Evolutionary conservation across 352 stramenopile species (phyloP), one percentile per base, ranked within the genome.

Genomic region (Phytophthora sp.): DNA sequence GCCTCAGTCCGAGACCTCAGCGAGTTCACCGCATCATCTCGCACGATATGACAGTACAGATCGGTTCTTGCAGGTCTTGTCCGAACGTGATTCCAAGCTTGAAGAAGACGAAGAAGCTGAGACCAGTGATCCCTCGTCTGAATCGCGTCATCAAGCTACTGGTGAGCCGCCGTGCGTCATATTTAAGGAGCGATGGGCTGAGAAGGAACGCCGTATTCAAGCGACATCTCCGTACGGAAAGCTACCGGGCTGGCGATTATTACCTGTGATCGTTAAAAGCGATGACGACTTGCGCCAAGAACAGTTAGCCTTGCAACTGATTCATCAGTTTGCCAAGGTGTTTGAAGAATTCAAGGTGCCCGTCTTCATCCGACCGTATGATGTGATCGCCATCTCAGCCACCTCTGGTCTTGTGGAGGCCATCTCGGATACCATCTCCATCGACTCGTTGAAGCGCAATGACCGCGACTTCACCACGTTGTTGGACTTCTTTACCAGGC

Each of bases 281-380:
- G 98, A 99, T 63, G 98, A 99, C 69, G 97, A 99, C 69, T 71
- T 99, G 24, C 82, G 97, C 16, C 98, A 99, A 73, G 97, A 99
- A 75, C 93, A 98, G 36, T 97, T 99, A 60, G 94, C 97, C 1
- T 93, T 98, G 79, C 96, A 99, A 71, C 74, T 99, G 1, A 99
- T 99, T 63, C 77, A 75, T 46, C 87, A 98, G 51, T 94, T 98
- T 45, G 96, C 93, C 24, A 89, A 97, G 15, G 92, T 98, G 50
- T 99, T 99, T 67, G 79, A 93, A 53, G 96, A 98, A 57, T 93
- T 88, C 38, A 88, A 97, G 26, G 66, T 99, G 6, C 92, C 97
- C 3, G 84, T 99, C 7, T 99, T 94, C 80, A 70, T 99, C 16
- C 88, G 96, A 24, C 91, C 96, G 15, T 99, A 99, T 76, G 84